These are phyloP conservation scores for Ceratobasidium sp. DNA, from an alignment of 1,284 basidiomycete species.

Conservation along the genomic window DNA sequence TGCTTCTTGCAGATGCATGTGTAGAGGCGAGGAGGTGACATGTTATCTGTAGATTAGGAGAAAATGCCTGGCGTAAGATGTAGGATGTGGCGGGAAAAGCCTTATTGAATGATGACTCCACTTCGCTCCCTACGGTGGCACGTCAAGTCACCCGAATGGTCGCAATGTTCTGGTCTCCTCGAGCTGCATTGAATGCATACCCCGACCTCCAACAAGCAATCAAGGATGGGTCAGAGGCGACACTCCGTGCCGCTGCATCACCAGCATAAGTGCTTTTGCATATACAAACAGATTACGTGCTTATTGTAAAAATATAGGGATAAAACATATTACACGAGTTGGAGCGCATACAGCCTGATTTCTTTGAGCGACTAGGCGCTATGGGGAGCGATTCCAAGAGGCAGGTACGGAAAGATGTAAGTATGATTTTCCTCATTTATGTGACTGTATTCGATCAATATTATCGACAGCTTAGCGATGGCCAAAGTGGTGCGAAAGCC, in stretches of 20 bases:
- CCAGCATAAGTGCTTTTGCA: conserved; percentile 3
- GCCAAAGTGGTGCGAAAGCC: conserved; percentile 18
- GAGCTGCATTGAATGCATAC: not conserved
- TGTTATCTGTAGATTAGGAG: too few species aligned
- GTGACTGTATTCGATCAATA: too few species aligned
- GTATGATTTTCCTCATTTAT: not conserved
- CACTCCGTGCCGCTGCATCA: not conserved
- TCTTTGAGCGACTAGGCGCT: conserved; percentile 1
- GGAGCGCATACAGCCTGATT: not conserved
- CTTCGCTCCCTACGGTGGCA: conserved; percentile 1
- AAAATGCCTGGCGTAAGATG: too few species aligned
- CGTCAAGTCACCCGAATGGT: conserved; percentile 14
- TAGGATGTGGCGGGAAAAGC: too few species aligned
- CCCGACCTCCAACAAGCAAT: conserved; percentile 2
- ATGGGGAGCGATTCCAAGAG: not conserved
- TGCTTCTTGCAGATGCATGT: too few species aligned
- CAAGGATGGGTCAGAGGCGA: conserved; percentile 6
- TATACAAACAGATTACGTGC: not conserved
- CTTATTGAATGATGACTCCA: not conserved
- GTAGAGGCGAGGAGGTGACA: too few species aligned
- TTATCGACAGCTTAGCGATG: conserved; percentile 2
- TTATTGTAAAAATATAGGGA: conserved; percentile 3
- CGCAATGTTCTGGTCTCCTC: conserved; percentile 19
- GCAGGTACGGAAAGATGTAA: not conserved
- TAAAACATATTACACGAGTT: not conserved